These are phyloP conservation scores for Candida frijolesensis DNA, from an alignment of 1,139 yeast genomes.

Conservation along the genomic window DNA sequence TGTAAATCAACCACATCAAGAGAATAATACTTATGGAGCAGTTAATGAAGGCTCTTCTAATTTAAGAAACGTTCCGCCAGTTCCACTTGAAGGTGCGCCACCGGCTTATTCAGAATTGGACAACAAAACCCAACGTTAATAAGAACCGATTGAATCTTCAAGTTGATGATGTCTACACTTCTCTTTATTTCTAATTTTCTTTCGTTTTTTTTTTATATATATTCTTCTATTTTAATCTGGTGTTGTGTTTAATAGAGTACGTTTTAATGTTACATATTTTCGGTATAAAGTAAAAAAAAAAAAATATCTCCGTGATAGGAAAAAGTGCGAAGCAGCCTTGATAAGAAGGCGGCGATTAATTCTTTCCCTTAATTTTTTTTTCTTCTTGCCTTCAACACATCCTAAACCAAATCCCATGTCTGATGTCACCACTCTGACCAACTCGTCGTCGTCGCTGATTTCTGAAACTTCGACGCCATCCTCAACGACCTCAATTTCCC, in stretches of 20 bases:
- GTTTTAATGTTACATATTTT: not conserved
- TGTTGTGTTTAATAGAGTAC: not conserved
- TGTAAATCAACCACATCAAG: slow-evolving; percentile 12
- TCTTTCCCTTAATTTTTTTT: not conserved
- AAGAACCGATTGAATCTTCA: not conserved
- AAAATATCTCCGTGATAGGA: not conserved
- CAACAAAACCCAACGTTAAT: slow-evolving; percentile 17
- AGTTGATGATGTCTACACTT: not conserved
- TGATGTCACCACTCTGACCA: not conserved
- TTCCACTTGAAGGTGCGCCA: slow-evolving; percentile 20
- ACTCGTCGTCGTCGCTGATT: slow-evolving; percentile 1
- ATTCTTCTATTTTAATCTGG: not conserved
- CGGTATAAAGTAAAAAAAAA: not conserved
- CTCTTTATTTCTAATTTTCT: not conserved
- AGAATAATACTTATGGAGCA: slow-evolving; percentile 28
- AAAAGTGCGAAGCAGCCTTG: not conserved
- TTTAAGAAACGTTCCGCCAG: slow-evolving; percentile 4
- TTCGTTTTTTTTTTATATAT: not conserved
- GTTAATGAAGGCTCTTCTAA: slow-evolving; percentile 21
- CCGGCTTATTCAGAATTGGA: slow-evolving; percentile 43
- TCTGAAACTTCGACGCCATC: not conserved
- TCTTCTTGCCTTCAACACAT: not conserved
- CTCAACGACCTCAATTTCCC: slow-evolving; percentile 24
- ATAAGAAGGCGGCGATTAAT: not conserved
- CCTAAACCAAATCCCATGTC: not conserved